Evolutionary conservation across 1,284 basidiomycete genomes (phyloP).

Genomic region (Ustilago loliicola): DNA sequence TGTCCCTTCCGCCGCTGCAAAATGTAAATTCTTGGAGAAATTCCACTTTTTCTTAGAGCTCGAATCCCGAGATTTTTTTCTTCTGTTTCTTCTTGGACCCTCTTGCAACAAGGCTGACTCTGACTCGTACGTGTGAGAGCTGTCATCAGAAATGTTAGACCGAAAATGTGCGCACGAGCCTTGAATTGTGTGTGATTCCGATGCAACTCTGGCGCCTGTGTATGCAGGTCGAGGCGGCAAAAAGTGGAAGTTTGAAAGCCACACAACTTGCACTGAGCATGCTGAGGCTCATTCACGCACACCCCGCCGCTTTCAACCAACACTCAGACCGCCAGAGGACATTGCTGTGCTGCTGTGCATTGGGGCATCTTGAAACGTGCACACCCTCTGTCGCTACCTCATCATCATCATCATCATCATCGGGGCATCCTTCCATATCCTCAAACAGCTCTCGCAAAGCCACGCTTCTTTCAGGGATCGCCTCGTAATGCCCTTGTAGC

Average conservation of each 20-base stretch:
- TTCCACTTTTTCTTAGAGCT: slow-evolving; percentile 1
- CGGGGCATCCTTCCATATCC: neutral
- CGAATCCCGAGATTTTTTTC: slow-evolving; percentile 12
- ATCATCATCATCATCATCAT: neutral
- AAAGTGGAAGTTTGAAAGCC: slow-evolving; percentile 7
- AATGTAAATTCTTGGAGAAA: neutral
- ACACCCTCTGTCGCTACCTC: neutral
- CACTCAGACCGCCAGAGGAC: neutral
- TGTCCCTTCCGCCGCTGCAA: neutral
- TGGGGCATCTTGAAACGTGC: neutral
- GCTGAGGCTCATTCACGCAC: neutral
- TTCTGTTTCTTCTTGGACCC: slow-evolving; percentile 16
- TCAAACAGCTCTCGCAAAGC: neutral
- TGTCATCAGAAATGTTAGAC: neutral
- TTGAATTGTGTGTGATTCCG: neutral
- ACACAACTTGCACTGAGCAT: neutral
- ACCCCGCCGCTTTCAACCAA: slow-evolving; percentile 3
- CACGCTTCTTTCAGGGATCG: neutral
- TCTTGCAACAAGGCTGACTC: neutral
- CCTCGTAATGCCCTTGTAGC: neutral
- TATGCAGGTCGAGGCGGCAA: slow-evolving; percentile 20
- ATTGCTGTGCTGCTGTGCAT: neutral
- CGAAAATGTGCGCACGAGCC: slow-evolving; percentile 1
- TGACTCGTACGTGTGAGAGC: slow-evolving; percentile 12
- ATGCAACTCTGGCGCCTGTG: neutral